These are phyloP conservation scores for Colletotrichum lini DNA, from an alignment of 2,329 filamentous ascomycete species.

Conservation along the genomic window DNA sequence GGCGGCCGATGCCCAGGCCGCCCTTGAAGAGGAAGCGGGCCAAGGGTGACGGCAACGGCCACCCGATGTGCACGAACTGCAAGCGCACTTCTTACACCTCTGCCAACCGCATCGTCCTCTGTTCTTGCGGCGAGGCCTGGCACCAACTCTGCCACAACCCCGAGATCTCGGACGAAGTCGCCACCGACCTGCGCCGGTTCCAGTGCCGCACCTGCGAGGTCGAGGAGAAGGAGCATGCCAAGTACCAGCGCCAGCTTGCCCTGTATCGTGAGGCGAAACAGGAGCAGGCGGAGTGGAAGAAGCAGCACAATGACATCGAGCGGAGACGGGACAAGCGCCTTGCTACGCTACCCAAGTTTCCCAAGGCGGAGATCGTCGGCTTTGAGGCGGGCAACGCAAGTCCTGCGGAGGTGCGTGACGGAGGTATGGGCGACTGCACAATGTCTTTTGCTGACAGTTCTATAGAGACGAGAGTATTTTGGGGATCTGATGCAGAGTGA, in stretches of 20 bases:
- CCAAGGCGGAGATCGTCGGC: conserved; percentile 55
- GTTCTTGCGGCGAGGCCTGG: conserved; percentile 45
- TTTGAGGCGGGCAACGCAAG: conserved; percentile 55
- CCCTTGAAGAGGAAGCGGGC: conserved; percentile 39
- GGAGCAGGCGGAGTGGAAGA: conserved; percentile 41
- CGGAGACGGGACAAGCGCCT: conserved; percentile 51
- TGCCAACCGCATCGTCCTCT: conserved; percentile 45
- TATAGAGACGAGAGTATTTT: conserved; percentile 58
- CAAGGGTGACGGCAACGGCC: conserved; percentile 34
- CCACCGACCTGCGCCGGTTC: conserved; percentile 40
- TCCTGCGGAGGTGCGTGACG: conserved; percentile 48
- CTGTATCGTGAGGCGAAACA: conserved; percentile 42
- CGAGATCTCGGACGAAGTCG: conserved; percentile 33
- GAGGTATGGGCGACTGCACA: neutral
- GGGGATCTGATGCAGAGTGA: conserved; percentile 54
- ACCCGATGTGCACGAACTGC: conserved; percentile 45
- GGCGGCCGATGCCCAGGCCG: conserved; percentile 25
- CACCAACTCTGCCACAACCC: conserved; percentile 48
- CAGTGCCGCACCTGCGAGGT: conserved; percentile 43
- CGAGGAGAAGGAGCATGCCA: conserved; percentile 42
- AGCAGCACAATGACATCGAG: conserved; percentile 49
- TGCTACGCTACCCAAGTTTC: conserved; percentile 51
- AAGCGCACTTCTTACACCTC: conserved; percentile 41
- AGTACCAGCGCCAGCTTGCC: conserved; percentile 37
- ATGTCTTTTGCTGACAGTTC: neutral